Percentiles rank a stretch among this genome's conserved stretches.
These are phyloP conservation scores for Boletus sensibilis DNA, from an alignment of 768 basidiomycete genomes.

Conservation along the genomic window DNA sequence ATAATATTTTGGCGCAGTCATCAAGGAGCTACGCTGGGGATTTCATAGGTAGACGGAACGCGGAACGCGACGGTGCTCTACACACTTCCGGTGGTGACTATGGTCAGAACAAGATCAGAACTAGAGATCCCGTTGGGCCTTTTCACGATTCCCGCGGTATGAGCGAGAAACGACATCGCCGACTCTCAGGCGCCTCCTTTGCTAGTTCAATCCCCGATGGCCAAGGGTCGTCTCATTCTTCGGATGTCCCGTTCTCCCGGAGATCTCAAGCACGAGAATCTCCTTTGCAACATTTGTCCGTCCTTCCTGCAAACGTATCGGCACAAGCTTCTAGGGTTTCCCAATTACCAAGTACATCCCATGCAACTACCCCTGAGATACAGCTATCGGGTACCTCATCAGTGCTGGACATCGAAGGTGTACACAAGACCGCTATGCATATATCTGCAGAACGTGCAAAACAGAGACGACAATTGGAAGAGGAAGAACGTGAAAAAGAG, in stretches of 20 bases:
- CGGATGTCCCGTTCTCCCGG: conserved; percentile 19
- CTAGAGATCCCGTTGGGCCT: conserved; percentile 15
- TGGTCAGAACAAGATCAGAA: conserved; percentile 18
- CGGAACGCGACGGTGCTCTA: conserved; percentile 17
- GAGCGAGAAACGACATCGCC: conserved; percentile 22
- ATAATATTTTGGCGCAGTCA: conserved; percentile 15
- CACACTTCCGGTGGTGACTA: conserved; percentile 13
- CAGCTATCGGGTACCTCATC: conserved; percentile 24
- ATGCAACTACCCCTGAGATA: conserved; percentile 40
- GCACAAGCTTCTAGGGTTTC: conserved; percentile 23
- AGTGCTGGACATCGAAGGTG: conserved; percentile 56
- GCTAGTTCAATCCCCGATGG: conserved; percentile 22
- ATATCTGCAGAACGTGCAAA: conserved; percentile 80
- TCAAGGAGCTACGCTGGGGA: conserved; percentile 23
- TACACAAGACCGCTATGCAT: conserved; percentile 79
- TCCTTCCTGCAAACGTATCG: conserved; percentile 16
- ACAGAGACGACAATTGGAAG: conserved; percentile 76
- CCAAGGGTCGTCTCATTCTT: conserved; percentile 21
- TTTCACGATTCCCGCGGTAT: conserved; percentile 18
- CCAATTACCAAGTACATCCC: conserved; percentile 46
- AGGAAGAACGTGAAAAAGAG: conserved; percentile 77
- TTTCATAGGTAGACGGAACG: conserved; percentile 14
- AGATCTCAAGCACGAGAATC: conserved; percentile 47
- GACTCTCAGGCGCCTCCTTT: conserved; percentile 24
- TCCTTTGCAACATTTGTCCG: conserved; percentile 36